Percentiles rank a stretch among this genome's conserved stretches.
phyloP scores from a whole-genome alignment of 1,284 basidiomycete species.

The Lentinula novae-zelandiae region DNA sequence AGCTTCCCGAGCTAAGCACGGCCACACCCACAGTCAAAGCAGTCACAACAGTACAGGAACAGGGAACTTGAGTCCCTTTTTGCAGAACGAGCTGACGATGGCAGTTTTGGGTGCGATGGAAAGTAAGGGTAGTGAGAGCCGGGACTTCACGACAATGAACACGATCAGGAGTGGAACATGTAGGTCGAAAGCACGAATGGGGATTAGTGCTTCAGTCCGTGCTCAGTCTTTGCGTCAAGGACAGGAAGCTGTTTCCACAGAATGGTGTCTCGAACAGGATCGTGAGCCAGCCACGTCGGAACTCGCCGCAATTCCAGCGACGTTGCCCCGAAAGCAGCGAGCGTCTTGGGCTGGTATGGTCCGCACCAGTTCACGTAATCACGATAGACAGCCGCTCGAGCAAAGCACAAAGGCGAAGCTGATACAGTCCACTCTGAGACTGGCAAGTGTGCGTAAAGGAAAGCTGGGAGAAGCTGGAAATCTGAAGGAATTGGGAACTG shows the following conservation, averaged over 20 bases:
- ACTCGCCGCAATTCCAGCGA: background rate
- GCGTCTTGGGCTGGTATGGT: background rate
- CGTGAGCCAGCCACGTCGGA: background rate
- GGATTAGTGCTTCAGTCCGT: background rate
- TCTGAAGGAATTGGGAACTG: background rate
- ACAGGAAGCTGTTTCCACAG: too few species aligned
- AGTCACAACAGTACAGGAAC: constrained; percentile 4
- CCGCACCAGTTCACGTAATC: background rate
- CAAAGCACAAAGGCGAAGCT: background rate
- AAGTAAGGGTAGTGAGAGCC: background rate
- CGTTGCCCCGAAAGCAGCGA: background rate
- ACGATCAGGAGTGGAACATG: background rate
- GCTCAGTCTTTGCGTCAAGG: background rate
- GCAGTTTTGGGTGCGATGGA: constrained; percentile 33
- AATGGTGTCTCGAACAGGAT: too few species aligned
- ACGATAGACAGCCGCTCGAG: background rate
- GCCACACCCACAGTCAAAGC: background rate
- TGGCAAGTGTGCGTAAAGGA: background rate
- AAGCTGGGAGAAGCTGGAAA: background rate
- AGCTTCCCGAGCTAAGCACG: background rate
- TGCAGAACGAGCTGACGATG: constrained; percentile 33
- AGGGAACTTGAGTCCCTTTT: constrained; percentile 14
- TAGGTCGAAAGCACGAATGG: background rate
- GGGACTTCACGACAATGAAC: background rate
- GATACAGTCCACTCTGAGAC: background rate